These are phyloP conservation scores for Monosporozyma aquatica DNA, from an alignment of 805 yeast genomes.

Conservation along the genomic window DNA sequence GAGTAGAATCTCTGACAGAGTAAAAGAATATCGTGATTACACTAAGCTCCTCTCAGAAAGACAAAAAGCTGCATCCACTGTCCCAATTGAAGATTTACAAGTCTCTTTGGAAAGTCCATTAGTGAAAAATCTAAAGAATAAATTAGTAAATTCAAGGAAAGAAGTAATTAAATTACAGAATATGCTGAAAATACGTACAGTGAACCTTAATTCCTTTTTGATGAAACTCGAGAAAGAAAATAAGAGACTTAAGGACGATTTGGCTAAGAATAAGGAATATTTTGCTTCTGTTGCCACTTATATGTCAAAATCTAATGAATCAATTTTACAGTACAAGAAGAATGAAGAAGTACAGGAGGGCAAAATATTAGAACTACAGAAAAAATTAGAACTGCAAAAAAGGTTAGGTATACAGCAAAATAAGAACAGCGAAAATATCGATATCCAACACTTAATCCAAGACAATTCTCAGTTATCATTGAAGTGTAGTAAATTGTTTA, in stretches of 20 bases:
- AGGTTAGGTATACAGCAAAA: background rate
- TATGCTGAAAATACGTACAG: slow-evolving; percentile 6
- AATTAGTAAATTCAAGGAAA: slow-evolving; percentile 3
- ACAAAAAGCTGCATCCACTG: background rate
- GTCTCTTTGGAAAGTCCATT: slow-evolving; percentile 10
- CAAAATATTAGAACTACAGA: background rate
- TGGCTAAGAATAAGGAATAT: slow-evolving; percentile 3
- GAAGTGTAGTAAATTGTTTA: slow-evolving; percentile 2
- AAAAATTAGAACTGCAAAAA: background rate
- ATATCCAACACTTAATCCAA: background rate
- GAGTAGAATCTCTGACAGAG: background rate
- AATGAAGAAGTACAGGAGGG: background rate
- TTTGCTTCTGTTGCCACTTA: slow-evolving; percentile 2
- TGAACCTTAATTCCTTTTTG: slow-evolving; percentile 8
- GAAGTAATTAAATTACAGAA: slow-evolving; percentile 7
- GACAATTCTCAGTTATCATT: background rate
- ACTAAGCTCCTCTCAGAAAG: background rate
- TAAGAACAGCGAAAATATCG: no score
- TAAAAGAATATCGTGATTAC: slow-evolving; percentile 2
- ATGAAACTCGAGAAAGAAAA: background rate
- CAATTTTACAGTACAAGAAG: no score
- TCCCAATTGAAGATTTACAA: slow-evolving; percentile 1
- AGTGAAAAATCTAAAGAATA: slow-evolving; percentile 7
- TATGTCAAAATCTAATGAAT: background rate
- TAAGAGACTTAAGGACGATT: background rate